Conservation (phyloP, 176 grass and related monocot species). For the Aegilops longissima region DNA sequence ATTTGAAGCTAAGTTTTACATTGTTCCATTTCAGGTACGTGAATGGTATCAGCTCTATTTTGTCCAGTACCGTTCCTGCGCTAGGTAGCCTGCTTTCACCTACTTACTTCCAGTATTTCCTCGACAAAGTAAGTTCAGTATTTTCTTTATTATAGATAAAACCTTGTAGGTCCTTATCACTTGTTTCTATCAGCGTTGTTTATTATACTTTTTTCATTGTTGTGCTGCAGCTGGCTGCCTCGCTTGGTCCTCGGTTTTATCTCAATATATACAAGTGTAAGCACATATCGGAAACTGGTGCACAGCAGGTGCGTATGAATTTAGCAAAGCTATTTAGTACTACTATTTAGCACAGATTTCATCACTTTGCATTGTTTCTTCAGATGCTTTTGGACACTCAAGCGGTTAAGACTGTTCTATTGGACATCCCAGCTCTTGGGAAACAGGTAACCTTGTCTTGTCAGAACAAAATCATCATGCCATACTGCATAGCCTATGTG, state of each 20-base stretch:
- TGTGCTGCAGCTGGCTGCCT: slow-evolving; percentile 82
- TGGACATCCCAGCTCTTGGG: slow-evolving; percentile 94
- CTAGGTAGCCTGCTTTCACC: slow-evolving; percentile 83
- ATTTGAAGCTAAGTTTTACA: slow-evolving; percentile 5
- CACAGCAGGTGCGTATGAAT: slow-evolving; percentile 74
- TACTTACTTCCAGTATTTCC: slow-evolving; percentile 99
- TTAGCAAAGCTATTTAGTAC: not conserved
- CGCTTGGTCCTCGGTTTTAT: slow-evolving; percentile 97
- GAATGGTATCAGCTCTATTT: slow-evolving; percentile 92
- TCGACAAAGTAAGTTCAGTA: slow-evolving; percentile 78
- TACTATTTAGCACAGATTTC: slow-evolving; percentile 26
- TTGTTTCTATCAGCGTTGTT: not conserved
- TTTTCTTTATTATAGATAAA: slow-evolving; percentile 20
- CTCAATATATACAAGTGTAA: slow-evolving; percentile 99
- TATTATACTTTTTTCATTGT: slow-evolving; percentile 31
- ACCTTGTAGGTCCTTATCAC: not conserved
- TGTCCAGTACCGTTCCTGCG: slow-evolving; percentile 87
- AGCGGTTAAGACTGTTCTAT: slow-evolving; percentile 87
- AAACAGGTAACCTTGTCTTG: slow-evolving; percentile 67
- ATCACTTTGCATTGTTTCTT: slow-evolving; percentile 15
- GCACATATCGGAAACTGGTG: slow-evolving; percentile 98
- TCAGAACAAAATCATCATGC: not conserved
- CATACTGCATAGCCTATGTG: slow-evolving; percentile 2
- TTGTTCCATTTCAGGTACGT: slow-evolving; percentile 73
- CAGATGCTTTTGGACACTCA: slow-evolving; percentile 99